Conservation (phyloP, 331 rosid species). For the Acacia pycnantha region DNA sequence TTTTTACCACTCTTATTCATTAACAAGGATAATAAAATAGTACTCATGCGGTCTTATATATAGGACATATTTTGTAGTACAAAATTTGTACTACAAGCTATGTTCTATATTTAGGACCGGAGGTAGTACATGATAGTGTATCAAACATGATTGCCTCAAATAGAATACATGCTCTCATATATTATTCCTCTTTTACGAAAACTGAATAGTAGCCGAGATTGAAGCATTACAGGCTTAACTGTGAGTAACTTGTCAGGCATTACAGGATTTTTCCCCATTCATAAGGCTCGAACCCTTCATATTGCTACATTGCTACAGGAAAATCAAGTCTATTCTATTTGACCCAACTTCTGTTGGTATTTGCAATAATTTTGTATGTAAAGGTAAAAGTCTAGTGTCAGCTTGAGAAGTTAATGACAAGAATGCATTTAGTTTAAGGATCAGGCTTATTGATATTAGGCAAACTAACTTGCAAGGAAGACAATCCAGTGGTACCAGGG, state of each 20-base stretch:
- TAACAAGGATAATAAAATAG: too few species aligned
- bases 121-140: too few species aligned
- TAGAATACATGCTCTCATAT: neutral
- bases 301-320: neutral
- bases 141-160: too few species aligned
- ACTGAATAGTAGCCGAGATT: neutral
- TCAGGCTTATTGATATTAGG: slow-evolving; percentile 22
- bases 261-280: neutral
- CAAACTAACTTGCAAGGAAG: slow-evolving; percentile 44
- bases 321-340: neutral
- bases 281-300: neutral
- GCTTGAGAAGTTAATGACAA: neutral
- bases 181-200: neutral
- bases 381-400: neutral
- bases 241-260: neutral
- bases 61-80: too few species aligned
- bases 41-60: too few species aligned
- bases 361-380: neutral
- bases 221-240: neutral
- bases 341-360: neutral
- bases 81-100: too few species aligned
- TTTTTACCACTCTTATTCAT: too few species aligned
- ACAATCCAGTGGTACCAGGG: slow-evolving; percentile 59
- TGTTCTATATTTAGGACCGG: too few species aligned
- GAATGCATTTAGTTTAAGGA: slow-evolving; percentile 23